Conservation (phyloP, 176 grass and related monocot species). For the Oryza australiensis region DNA sequence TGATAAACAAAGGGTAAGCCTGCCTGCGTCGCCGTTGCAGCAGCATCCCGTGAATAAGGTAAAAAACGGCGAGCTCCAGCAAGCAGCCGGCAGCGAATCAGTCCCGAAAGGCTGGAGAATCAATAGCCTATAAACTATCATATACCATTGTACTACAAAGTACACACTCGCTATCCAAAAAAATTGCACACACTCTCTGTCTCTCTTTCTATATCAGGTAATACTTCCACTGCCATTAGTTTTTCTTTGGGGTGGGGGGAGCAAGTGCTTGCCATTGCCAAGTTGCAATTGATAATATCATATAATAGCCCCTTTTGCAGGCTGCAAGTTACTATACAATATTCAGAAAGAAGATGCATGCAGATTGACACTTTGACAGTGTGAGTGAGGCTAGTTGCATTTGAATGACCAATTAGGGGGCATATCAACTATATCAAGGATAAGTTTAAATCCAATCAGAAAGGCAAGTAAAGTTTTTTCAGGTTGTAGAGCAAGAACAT, state of each 20-base stretch:
- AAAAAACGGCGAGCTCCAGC: not conserved
- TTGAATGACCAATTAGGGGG: not conserved
- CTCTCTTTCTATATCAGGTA: not conserved
- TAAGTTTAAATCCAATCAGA: not conserved
- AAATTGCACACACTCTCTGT: not conserved
- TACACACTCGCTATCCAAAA: not conserved
- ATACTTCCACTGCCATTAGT: not conserved
- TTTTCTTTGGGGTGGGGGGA: not conserved
- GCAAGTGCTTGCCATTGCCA: not conserved
- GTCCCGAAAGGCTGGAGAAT: not conserved
- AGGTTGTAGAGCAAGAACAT: not conserved
- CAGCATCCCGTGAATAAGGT: not conserved
- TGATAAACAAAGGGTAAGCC: not conserved
- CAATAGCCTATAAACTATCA: not conserved
- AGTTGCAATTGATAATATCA: not conserved
- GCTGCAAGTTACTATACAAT: not conserved
- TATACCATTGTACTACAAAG: not conserved
- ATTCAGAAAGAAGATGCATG: not conserved
- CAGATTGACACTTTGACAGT: not conserved
- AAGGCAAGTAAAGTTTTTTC: not conserved
- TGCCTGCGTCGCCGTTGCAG: too few species aligned
- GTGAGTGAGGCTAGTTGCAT: not conserved
- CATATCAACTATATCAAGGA: not conserved
- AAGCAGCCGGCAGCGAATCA: not conserved
- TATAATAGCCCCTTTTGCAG: not conserved